Percentiles rank a stretch among this genome's conserved stretches.
phyloP scores from a whole-genome alignment of 345 rosid species.

The Melaleuca quinquenervia region DNA sequence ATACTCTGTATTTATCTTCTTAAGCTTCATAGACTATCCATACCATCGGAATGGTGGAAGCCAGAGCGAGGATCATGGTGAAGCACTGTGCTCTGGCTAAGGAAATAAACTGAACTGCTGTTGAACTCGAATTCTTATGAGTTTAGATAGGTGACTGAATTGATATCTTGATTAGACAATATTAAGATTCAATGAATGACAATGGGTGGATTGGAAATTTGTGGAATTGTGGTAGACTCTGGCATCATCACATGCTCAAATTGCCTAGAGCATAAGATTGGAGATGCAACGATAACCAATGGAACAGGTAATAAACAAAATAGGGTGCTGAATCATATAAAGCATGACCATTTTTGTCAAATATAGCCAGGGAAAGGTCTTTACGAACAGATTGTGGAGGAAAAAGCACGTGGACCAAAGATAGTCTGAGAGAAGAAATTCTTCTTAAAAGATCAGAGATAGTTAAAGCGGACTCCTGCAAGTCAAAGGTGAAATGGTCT shows the following conservation, averaged over 20 bases:
- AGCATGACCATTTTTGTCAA: not conserved
- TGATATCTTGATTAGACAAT: not conserved
- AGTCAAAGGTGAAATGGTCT: not conserved
- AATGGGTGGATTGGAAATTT: not conserved
- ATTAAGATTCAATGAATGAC: not conserved
- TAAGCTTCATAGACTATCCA: conserved; percentile 21
- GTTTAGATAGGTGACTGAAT: not conserved
- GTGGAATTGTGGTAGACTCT: not conserved
- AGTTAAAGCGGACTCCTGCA: not conserved
- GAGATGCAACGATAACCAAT: not conserved
- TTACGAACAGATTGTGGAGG: not conserved
- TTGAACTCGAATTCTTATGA: conserved; percentile 51
- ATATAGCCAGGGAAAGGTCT: not conserved
- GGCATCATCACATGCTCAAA: not conserved
- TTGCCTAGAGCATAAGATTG: not conserved
- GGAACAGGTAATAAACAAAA: not conserved
- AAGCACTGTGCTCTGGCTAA: conserved; percentile 34
- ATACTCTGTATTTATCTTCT: not conserved
- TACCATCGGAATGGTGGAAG: conserved; percentile 61
- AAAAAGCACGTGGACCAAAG: not conserved
- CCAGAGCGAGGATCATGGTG: conserved; percentile 69
- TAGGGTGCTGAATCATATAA: not conserved
- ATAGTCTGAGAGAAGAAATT: not conserved
- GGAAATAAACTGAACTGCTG: conserved; percentile 54
- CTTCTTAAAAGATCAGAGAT: not conserved